Evolutionary conservation across 78 protist species (phyloP), one percentile per base, ranked within the genome.

Genomic region (Dictyostelium citrinum): DNA sequence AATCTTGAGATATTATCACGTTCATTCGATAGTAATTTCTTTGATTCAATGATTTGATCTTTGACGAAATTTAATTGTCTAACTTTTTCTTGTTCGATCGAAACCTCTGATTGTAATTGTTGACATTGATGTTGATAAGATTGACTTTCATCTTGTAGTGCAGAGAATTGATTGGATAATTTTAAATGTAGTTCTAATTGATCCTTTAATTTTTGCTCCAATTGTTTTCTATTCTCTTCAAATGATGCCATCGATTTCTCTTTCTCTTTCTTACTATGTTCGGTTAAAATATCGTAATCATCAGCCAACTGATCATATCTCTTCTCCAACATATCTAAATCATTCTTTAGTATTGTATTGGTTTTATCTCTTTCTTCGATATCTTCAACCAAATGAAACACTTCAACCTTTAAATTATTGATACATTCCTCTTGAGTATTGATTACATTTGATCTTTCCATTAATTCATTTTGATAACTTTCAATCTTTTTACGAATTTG

Each of bases 11-110:
- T 7, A n/a, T 29, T 33, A 11, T 75, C 81, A 58, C 64, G 77
- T 75, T 33, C 83, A 43, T 49, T 24, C 4, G 29, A 31, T 22
- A 33, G 43, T 20, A 46, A 35, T 10, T 35, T 17, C 51, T 84
- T 72, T 20, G 33, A 20, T n/a, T 75, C 76, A 43, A 24, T 14
- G 17, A 84, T 27, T 39, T 37, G 33, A 4, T 17, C 71, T 12
- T 78, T 45, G 1, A 37, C 22, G 2, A 14, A 5, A 41, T 10
- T 17, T 2, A 75, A 37, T 70, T 51, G 74, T 29, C 27, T 71
- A 43, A 72, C 67, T 24, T 10, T 17, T 41, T 83, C 90, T 83
- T 83, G 33, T 51, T 83, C 75, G 45, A 83, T 43, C 0, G 55
- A 27, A 6, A 45, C 11, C 43, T 83, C 90, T 33, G 72, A 22